Evolutionary conservation across 108 stramenopile species (phyloP).

Genomic region (Cyclotella cryptica): DNA sequence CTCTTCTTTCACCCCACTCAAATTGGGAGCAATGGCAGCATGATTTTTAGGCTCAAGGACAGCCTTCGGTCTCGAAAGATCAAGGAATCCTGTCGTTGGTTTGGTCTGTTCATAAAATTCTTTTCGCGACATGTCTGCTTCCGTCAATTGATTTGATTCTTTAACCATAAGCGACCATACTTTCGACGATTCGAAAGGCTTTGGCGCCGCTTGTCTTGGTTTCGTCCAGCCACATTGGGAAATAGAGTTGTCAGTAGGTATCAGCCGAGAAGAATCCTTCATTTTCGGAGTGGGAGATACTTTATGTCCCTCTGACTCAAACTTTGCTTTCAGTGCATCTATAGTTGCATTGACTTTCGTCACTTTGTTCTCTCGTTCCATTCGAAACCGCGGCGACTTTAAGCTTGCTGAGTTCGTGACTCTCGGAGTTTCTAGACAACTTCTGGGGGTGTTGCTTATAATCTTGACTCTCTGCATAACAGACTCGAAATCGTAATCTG

Average conservation of each 20-base stretch:
- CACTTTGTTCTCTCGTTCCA: neutral
- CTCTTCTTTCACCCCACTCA: neutral
- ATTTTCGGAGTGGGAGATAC: neutral
- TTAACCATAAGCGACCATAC: neutral
- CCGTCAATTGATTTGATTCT: neutral
- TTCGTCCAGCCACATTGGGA: neutral
- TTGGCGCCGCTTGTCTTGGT: neutral
- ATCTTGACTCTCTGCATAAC: constrained; percentile 21
- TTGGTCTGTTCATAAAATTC: neutral
- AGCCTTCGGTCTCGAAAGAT: neutral
- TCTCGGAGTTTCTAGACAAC: neutral
- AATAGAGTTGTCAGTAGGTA: no score
- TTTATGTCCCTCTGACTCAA: constrained; percentile 10
- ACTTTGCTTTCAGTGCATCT: constrained; percentile 18
- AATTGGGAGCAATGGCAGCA: neutral
- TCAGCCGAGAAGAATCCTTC: no score
- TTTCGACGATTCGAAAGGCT: neutral
- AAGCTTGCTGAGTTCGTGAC: neutral
- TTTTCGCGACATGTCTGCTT: neutral
- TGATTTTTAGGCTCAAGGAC: neutral
- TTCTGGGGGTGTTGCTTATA: constrained; percentile 14
- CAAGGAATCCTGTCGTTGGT: neutral
- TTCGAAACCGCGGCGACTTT: constrained; percentile 3
- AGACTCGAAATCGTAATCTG: constrained; percentile 22
- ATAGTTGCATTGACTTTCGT: neutral